These are phyloP conservation scores for Neovahlkampfia damariscottae DNA, from an alignment of 78 protist species.

Conservation along the genomic window DNA sequence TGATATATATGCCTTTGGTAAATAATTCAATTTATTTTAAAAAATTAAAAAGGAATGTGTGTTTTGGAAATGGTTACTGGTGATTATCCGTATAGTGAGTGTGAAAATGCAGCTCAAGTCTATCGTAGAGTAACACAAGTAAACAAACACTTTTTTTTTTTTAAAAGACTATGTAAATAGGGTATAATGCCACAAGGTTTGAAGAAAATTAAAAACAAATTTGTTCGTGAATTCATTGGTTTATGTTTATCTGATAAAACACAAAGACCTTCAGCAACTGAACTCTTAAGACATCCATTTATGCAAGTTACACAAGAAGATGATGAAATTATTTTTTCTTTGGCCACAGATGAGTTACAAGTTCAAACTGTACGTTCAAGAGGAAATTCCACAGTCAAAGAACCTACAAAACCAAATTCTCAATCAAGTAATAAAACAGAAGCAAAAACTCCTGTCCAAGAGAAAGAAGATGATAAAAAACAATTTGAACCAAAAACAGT, in stretches of 20 bases:
- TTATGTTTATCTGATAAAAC: constrained; percentile 14
- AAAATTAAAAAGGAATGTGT: no score
- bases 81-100: constrained; percentile 76
- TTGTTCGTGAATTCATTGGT: constrained; percentile 28
- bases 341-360: not conserved
- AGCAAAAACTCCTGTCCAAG: not conserved
- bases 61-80: constrained; percentile 78
- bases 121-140: constrained; percentile 36
- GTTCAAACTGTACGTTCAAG: no score
- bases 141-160: not conserved
- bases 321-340: not conserved
- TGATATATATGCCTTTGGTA: constrained; percentile 86
- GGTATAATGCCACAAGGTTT: constrained; percentile 27
- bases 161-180: not conserved
- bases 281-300: constrained; percentile 17
- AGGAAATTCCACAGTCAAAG: not conserved
- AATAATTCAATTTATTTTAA: no score
- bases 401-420: not conserved
- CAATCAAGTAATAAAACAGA: not conserved
- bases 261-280: constrained; percentile 17
- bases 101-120: constrained; percentile 57
- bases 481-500: not conserved
- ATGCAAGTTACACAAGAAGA: not conserved
- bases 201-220: constrained; percentile 4
- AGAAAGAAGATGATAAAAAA: not conserved